Conservation (phyloP, 2,329 filamentous ascomycete genomes). For the Hypomyces rosellus region DNA sequence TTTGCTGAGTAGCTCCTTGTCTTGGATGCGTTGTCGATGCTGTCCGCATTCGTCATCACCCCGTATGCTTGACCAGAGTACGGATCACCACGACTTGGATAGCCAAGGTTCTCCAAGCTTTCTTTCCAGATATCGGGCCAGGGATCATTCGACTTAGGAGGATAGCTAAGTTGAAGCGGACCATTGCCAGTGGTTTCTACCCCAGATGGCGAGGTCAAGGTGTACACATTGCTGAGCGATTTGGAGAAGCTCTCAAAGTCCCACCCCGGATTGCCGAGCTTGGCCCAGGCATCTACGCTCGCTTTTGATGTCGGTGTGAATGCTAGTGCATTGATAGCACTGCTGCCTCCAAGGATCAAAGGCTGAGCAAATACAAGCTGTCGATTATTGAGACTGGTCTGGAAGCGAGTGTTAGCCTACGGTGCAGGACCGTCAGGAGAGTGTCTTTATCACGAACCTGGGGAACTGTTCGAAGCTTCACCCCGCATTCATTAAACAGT, state of each 20-base stretch:
- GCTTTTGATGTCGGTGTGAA: conserved; percentile 15
- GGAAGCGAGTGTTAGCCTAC: neutral
- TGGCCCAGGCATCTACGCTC: conserved; percentile 18
- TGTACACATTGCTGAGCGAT: conserved; percentile 23
- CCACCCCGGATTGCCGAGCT: conserved; percentile 23
- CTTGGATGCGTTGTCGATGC: too few relatives aligned
- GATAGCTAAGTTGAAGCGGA: conserved; percentile 18
- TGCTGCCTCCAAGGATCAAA: conserved; percentile 21
- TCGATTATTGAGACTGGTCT: conserved; percentile 13
- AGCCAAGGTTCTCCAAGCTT: too few relatives aligned
- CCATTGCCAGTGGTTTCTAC: conserved; percentile 21
- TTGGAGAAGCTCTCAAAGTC: conserved; percentile 19
- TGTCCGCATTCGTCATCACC: too few relatives aligned
- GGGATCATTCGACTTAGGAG: neutral
- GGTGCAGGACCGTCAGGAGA: too few relatives aligned
- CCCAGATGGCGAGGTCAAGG: conserved; percentile 19
- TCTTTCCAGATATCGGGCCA: conserved; percentile 10
- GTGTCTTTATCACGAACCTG: conserved; percentile 13
- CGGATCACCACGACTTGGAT: too few relatives aligned
- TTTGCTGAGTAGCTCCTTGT: conserved; percentile 9
- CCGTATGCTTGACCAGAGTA: too few relatives aligned
- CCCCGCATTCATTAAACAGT: conserved; percentile 19
- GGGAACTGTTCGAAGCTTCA: conserved; percentile 21
- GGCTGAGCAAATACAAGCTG: conserved; percentile 18
- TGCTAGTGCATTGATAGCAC: conserved; percentile 22